These are phyloP conservation scores for Boletus insuetus DNA, from an alignment of 768 basidiomycete species.

Conservation along the genomic window DNA sequence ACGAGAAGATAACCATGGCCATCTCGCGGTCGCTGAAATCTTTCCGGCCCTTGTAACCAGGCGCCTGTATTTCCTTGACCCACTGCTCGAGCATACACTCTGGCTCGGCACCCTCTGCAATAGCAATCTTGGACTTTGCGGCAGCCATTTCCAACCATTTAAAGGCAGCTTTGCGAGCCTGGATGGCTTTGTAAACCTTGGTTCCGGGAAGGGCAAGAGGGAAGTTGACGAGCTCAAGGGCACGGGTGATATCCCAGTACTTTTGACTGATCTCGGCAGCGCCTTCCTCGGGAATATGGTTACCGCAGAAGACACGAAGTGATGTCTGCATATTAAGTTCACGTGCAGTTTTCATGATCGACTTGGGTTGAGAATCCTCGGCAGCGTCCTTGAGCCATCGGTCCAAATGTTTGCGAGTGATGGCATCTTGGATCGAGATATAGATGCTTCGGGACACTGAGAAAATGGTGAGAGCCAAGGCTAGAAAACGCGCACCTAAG, in stretches of 20 bases:
- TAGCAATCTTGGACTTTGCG: constrained; percentile 70
- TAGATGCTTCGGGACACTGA: constrained; percentile 58
- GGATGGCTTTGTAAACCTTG: constrained; percentile 91
- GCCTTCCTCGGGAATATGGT: constrained; percentile 80
- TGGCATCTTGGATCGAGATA: constrained; percentile 75
- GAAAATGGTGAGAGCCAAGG: background rate
- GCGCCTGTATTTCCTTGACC: constrained; percentile 71
- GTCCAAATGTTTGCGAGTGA: constrained; percentile 73
- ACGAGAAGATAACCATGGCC: constrained; percentile 95
- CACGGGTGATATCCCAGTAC: constrained; percentile 94
- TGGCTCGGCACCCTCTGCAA: constrained; percentile 77
- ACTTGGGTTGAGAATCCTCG: constrained; percentile 44
- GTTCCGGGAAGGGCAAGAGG: constrained; percentile 94
- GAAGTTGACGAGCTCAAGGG: constrained; percentile 98
- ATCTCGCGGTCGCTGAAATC: constrained; percentile 95
- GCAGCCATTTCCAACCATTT: constrained; percentile 80
- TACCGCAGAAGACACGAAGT: constrained; percentile 91
- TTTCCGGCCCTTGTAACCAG: constrained; percentile 65
- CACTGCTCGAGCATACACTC: constrained; percentile 93
- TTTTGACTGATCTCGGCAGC: constrained; percentile 82
- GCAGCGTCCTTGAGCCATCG: constrained; percentile 66
- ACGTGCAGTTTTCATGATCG: constrained; percentile 90
- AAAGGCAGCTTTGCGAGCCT: constrained; percentile 85
- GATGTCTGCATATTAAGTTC: constrained; percentile 97
- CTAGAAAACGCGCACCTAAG: constrained; percentile 57